A percentile compares a stretch with the other conserved stretches of the same genome.
Conservation (phyloP, 2,329 filamentous ascomycete species). For the Neophaeococcomyces mojaviensis region DNA sequence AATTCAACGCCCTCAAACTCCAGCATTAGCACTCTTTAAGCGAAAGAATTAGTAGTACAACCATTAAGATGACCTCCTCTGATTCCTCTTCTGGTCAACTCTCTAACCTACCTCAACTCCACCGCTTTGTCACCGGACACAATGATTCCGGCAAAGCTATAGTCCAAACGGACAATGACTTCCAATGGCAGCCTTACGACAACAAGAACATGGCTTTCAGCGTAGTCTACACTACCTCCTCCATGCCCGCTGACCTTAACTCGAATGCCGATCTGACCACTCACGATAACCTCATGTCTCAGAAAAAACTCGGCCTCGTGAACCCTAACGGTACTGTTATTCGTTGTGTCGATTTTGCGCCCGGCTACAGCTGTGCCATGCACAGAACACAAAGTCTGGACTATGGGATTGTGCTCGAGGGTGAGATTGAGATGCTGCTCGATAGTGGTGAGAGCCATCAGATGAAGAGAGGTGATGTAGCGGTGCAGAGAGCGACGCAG, state of each 20-base stretch:
- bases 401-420: conserved; percentile 50
- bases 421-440: conserved; percentile 44
- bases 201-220: conserved; percentile 31
- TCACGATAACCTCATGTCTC: conserved; percentile 26
- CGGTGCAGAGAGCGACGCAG: conserved; percentile 44
- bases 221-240: conserved; percentile 34
- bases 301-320: conserved; percentile 30
- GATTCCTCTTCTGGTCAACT: conserved; percentile 18
- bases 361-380: conserved; percentile 38
- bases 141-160: conserved; percentile 30
- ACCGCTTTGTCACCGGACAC: conserved; percentile 34
- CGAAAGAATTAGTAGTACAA: no score
- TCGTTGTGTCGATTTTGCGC: conserved; percentile 36
- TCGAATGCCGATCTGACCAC: conserved; percentile 29
- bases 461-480: conserved; percentile 47
- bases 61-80: neutral
- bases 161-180: conserved; percentile 27
- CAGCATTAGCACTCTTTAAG: no score
- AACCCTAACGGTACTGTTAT: conserved; percentile 23
- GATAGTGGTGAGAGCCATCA: conserved; percentile 44
- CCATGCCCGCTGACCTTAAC: conserved; percentile 31
- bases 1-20: no score
- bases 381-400: conserved; percentile 50
- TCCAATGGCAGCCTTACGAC: conserved; percentile 25
- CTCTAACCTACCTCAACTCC: conserved; percentile 23